Conservation (phyloP, 371 early-diverging fungal genomes). For the Umbelopsis sp. region DNA sequence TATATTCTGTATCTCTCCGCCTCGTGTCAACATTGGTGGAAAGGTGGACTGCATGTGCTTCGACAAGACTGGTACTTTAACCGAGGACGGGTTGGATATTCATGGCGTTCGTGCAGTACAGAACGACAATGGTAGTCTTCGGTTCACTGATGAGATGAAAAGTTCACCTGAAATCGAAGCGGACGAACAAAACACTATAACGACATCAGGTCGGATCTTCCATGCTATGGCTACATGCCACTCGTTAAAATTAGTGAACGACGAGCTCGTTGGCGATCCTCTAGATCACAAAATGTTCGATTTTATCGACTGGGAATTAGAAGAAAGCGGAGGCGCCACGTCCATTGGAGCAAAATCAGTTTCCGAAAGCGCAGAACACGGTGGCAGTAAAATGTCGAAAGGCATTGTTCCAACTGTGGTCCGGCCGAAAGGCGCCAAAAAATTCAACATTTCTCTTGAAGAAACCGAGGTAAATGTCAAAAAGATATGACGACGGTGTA, state of each 20-base stretch:
- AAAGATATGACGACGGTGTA: background rate
- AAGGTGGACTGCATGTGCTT: slow-evolving; percentile 96
- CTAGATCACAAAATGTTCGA: slow-evolving; percentile 99
- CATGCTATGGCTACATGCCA: slow-evolving; percentile 97
- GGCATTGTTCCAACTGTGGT: slow-evolving; percentile 84
- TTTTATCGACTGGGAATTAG: slow-evolving; percentile 90
- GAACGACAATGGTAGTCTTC: slow-evolving; percentile 24
- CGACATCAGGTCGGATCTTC: slow-evolving; percentile 46
- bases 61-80: slow-evolving; percentile 99
- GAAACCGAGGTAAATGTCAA: background rate
- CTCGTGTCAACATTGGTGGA: slow-evolving; percentile 96
- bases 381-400: slow-evolving; percentile 43
- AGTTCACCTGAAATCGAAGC: slow-evolving; percentile 31
- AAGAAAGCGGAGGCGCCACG: slow-evolving; percentile 72
- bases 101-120: slow-evolving; percentile 77
- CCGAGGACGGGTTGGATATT: slow-evolving; percentile 98
- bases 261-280: slow-evolving; percentile 95
- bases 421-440: slow-evolving; percentile 75
- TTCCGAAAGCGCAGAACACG: slow-evolving; percentile 37
- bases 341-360: slow-evolving; percentile 44
- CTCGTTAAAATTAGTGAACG: slow-evolving; percentile 90
- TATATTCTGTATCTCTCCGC: slow-evolving; percentile 95
- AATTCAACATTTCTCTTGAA: background rate
- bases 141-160: slow-evolving; percentile 47
- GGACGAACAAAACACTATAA: slow-evolving; percentile 25